Percentiles rank a stretch among this genome's conserved stretches.
Conservation (phyloP, 345 rosid species). For the Anacardium occidentale region DNA sequence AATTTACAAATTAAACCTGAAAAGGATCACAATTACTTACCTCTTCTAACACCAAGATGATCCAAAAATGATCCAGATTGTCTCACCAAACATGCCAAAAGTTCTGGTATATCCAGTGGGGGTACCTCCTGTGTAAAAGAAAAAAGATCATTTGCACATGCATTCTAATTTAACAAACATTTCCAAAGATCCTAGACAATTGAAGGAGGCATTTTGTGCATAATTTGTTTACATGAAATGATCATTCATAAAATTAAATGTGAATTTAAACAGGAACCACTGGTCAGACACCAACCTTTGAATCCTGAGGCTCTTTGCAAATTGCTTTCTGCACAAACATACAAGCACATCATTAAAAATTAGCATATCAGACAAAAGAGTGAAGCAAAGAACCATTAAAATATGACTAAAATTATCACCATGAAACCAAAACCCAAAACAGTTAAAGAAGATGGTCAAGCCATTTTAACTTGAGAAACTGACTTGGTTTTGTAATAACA, state of each 20-base stretch:
- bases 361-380: constrained; percentile 1
- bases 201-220: background rate
- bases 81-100: constrained; percentile 82
- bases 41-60: constrained; percentile 83
- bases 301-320: constrained; percentile 72
- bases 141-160: constrained; percentile 15
- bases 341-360: background rate
- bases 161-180: constrained; percentile 1
- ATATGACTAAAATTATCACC: constrained; percentile 5
- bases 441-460: background rate
- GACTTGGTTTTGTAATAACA: too few species aligned
- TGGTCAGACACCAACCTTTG: constrained; percentile 55
- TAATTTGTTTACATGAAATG: background rate
- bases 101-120: constrained; percentile 83
- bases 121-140: constrained; percentile 58
- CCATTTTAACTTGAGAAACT: too few species aligned
- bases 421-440: constrained; percentile 7
- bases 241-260: constrained; percentile 3
- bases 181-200: constrained; percentile 8
- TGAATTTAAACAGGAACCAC: background rate
- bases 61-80: constrained; percentile 91
- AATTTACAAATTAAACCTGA: constrained; percentile 1
- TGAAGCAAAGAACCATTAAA: background rate
- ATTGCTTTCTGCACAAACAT: constrained; percentile 69
- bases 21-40: constrained; percentile 33